Percentiles rank a stretch among this genome's conserved stretches.
Evolutionary conservation across 1,284 basidiomycete species (phyloP).

Genomic region (Ganoderma sinense): DNA sequence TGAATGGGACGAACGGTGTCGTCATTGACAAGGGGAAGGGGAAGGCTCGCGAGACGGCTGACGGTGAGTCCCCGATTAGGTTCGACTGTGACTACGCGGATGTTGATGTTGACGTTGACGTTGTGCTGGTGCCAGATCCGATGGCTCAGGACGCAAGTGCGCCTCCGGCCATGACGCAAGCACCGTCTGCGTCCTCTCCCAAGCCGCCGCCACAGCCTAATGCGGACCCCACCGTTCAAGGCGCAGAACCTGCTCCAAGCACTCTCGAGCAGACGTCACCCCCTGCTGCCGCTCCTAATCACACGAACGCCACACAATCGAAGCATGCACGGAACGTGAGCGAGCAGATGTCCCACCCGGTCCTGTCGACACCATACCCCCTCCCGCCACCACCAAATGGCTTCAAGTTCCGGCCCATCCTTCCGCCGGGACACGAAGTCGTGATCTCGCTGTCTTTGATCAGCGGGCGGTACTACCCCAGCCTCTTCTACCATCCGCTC

Average conservation of each 20-base stretch:
- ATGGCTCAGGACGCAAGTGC: slow-evolving; percentile 15
- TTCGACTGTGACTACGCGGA: background rate
- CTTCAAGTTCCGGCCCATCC: slow-evolving; percentile 73
- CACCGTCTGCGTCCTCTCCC: slow-evolving; percentile 43
- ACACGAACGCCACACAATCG: slow-evolving; percentile 15
- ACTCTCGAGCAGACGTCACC: slow-evolving; percentile 28
- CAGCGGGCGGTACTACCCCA: slow-evolving; percentile 78
- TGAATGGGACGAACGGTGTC: background rate
- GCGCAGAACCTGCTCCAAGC: slow-evolving; percentile 23
- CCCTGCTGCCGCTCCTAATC: slow-evolving; percentile 6
- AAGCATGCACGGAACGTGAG: slow-evolving; percentile 32
- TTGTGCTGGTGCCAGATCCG: background rate
- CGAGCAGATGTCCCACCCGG: slow-evolving; percentile 49
- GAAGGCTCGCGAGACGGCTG: slow-evolving; percentile 9
- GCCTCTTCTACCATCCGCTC: slow-evolving; percentile 67
- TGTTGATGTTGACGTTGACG: background rate
- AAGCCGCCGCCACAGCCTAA: slow-evolving; percentile 42
- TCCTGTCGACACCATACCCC: slow-evolving; percentile 47
- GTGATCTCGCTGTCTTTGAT: slow-evolving; percentile 71
- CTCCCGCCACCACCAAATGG: slow-evolving; percentile 69
- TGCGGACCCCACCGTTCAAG: slow-evolving; percentile 37
- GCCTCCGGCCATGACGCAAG: slow-evolving; percentile 37
- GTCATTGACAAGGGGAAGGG: slow-evolving; percentile 34
- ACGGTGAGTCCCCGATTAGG: slow-evolving; percentile 5
- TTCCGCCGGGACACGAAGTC: slow-evolving; percentile 67